phyloP scores from a whole-genome alignment of 768 basidiomycete species.

The Austroboletus eburneus region DNA sequence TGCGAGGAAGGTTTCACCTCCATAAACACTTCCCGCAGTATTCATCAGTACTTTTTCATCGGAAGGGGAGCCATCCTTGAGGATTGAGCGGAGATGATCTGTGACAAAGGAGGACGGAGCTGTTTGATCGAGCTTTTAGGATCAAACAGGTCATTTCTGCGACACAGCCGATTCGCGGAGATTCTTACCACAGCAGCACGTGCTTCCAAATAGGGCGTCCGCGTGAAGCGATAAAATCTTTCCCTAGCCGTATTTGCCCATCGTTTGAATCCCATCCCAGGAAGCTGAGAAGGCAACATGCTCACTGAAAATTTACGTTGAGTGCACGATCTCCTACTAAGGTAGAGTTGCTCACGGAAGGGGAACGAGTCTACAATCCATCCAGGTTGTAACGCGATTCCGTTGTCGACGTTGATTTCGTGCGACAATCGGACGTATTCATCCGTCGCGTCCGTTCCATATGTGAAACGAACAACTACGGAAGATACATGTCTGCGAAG shows the following conservation, averaged over 20 bases:
- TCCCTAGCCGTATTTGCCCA: constrained; percentile 10
- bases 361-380: constrained; percentile 42
- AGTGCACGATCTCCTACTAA: neutral
- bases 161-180: no score
- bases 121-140: constrained; percentile 2
- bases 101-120: constrained; percentile 5
- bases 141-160: no score
- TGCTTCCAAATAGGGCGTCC: constrained; percentile 4
- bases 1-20: neutral
- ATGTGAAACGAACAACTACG: constrained; percentile 36
- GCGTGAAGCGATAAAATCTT: constrained; percentile 8
- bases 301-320: neutral
- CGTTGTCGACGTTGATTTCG: constrained; percentile 26
- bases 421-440: constrained; percentile 28
- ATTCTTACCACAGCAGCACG: constrained; percentile 5
- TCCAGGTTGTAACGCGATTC: constrained; percentile 27
- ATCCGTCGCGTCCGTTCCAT: constrained; percentile 37
- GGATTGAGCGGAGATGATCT: neutral
- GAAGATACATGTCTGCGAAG: constrained; percentile 32
- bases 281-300: constrained; percentile 38
- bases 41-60: constrained; percentile 3
- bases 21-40: constrained; percentile 6
- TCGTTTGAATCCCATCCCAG: constrained; percentile 39
- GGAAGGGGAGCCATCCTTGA: neutral
- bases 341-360: constrained; percentile 34